Evolutionary conservation across 2,329 filamentous ascomycete species (phyloP).

Genomic region (Alternaria arbusti): DNA sequence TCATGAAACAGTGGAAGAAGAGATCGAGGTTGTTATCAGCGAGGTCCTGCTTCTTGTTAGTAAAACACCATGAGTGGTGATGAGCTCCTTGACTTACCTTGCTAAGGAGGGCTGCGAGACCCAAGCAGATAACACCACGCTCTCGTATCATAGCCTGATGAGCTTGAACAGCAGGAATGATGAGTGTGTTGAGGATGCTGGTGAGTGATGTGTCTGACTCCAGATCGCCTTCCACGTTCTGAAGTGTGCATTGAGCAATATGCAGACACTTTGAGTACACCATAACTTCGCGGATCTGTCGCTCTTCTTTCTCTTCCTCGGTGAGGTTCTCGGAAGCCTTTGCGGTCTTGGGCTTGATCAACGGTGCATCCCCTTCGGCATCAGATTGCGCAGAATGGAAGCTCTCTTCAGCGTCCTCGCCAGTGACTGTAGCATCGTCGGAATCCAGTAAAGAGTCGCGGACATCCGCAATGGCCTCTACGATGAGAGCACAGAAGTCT

Average conservation of each 20-base stretch:
- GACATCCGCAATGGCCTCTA: conserved; percentile 94
- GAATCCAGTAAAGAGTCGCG: conserved; percentile 86
- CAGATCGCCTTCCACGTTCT: conserved; percentile 86
- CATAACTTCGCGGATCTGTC: conserved; percentile 88
- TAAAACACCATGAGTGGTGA: not conserved
- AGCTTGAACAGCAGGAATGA: conserved; percentile 91
- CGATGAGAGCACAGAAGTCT: conserved; percentile 82
- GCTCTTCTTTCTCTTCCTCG: conserved; percentile 65
- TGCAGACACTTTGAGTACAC: conserved; percentile 98
- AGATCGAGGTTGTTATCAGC: conserved; percentile 90
- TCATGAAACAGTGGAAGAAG: conserved; percentile 95
- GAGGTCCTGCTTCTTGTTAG: conserved; percentile 63
- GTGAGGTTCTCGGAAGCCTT: conserved; percentile 49
- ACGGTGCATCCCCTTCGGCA: conserved; percentile 67
- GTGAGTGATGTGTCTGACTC: conserved; percentile 92
- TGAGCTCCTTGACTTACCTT: conserved; percentile 59
- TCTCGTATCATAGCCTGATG: conserved; percentile 93
- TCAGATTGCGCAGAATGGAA: conserved; percentile 95
- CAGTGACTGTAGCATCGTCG: conserved; percentile 63
- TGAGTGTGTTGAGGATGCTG: conserved; percentile 96
- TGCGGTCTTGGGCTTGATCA: conserved; percentile 48
- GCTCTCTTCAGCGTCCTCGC: conserved; percentile 66
- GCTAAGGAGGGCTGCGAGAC: conserved; percentile 88
- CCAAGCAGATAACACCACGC: conserved; percentile 85
- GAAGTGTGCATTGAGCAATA: conserved; percentile 96